phyloP scores from a whole-genome alignment of 2,329 filamentous ascomycete species.

The Phialophora verrucosa region DNA sequence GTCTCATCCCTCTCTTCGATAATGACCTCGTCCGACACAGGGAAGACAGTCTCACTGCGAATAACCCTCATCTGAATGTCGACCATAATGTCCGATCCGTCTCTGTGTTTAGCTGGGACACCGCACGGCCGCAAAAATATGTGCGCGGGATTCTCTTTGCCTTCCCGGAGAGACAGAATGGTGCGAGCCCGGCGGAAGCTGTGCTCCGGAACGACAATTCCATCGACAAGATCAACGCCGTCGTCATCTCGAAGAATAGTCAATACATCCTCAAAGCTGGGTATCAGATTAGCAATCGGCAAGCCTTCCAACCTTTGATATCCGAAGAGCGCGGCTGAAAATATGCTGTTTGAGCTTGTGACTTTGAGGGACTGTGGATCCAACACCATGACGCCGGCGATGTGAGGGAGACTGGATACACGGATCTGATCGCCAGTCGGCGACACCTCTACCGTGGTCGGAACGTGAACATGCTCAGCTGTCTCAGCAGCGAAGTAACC shows the following conservation, averaged over 20 bases:
- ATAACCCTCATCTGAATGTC: constrained; percentile 97
- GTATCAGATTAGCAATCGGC: constrained; percentile 78
- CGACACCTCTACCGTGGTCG: constrained; percentile 78
- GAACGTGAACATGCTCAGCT: constrained; percentile 77
- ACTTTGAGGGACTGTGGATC: constrained; percentile 78
- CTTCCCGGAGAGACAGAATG: constrained; percentile 81
- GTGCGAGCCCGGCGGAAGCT: constrained; percentile 90
- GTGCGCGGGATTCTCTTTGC: constrained; percentile 75
- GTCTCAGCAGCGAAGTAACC: constrained; percentile 87
- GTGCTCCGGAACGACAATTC: constrained; percentile 96
- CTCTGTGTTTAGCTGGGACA: constrained; percentile 82
- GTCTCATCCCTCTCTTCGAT: constrained; percentile 67
- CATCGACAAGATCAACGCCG: constrained; percentile 79
- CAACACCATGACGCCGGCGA: constrained; percentile 93
- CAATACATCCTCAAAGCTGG: constrained; percentile 83
- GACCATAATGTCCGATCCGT: constrained; percentile 89
- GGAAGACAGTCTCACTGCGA: constrained; percentile 75
- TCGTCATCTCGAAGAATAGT: constrained; percentile 85
- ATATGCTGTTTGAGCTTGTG: constrained; percentile 92
- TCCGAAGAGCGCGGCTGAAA: constrained; percentile 90
- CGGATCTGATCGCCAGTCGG: constrained; percentile 73
- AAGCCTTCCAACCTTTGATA: constrained; percentile 82
- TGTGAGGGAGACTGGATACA: constrained; percentile 93
- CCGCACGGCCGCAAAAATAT: constrained; percentile 85
- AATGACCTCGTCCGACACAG: constrained; percentile 65